Conservation (phyloP, 441 rosid species). For the Sinapis alba region DNA sequence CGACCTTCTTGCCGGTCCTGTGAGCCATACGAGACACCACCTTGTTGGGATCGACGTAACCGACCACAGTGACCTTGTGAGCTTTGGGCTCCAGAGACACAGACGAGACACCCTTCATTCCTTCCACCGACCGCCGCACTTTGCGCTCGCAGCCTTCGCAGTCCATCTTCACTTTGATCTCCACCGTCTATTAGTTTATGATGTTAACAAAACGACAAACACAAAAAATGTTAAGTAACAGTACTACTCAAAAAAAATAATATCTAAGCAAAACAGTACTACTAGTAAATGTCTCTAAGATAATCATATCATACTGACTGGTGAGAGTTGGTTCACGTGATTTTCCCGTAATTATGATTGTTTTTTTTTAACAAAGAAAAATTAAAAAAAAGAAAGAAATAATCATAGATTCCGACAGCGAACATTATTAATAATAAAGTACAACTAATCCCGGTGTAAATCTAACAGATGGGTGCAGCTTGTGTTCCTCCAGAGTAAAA, state of each 20-base stretch:
- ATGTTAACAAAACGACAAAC: constrained; percentile 11
- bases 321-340: constrained; percentile 10
- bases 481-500: constrained; percentile 1
- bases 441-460: constrained; percentile 34
- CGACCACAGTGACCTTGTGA: constrained; percentile 78
- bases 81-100: constrained; percentile 80
- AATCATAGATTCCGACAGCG: constrained; percentile 5
- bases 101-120: constrained; percentile 86
- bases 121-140: constrained; percentile 74
- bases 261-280: neutral
- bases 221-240: neutral
- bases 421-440: neutral
- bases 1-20: constrained; percentile 90
- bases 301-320: neutral
- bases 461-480: constrained; percentile 32
- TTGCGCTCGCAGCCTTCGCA: constrained; percentile 97
- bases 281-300: neutral
- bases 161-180: constrained; percentile 80
- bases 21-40: constrained; percentile 77
- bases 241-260: neutral
- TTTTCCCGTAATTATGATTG: neutral
- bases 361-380: neutral
- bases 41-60: constrained; percentile 76
- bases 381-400: too few species aligned
- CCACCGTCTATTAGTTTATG: constrained; percentile 66